phyloP scores from a whole-genome alignment of 176 grass and related monocot genomes.

The Luzula sylvatica region DNA sequence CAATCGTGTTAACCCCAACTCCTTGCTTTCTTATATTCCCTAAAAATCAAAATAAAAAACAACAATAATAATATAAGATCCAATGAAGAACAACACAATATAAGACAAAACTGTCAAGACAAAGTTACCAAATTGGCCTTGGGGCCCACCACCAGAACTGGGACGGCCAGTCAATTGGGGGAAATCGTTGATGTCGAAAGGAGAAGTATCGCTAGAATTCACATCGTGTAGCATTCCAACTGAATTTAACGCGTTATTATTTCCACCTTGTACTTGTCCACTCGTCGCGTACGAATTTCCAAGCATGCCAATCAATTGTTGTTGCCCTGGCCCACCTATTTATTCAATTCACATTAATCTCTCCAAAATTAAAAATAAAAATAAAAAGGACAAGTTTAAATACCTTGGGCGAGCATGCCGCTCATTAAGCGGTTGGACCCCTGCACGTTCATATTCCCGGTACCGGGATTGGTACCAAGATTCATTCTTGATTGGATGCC shows the following conservation, averaged over 20 bases:
- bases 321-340: conserved; percentile 30
- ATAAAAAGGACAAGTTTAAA: no score
- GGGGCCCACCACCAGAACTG: conserved; percentile 75
- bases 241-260: conserved; percentile 57
- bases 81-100: neutral
- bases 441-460: conserved; percentile 60
- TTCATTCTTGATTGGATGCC: conserved; percentile 63
- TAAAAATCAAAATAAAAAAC: conserved; percentile 27
- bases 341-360: neutral
- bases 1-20: conserved; percentile 69
- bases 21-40: conserved; percentile 82
- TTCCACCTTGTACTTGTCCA: conserved; percentile 79
- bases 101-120: neutral
- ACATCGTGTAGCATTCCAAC: conserved; percentile 87
- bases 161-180: conserved; percentile 86
- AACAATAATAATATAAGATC: neutral
- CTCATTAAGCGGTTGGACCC: conserved; percentile 75
- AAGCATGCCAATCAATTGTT: conserved; percentile 79
- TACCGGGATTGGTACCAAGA: conserved; percentile 46
- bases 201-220: conserved; percentile 55
- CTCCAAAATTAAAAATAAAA: neutral
- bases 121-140: conserved; percentile 94
- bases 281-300: conserved; percentile 72
- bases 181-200: conserved; percentile 98
- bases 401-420: conserved; percentile 84